Base-by-base conservation (phyloP, 768 basidiomycete genomes). In the Termitomyces sp. region DNA sequence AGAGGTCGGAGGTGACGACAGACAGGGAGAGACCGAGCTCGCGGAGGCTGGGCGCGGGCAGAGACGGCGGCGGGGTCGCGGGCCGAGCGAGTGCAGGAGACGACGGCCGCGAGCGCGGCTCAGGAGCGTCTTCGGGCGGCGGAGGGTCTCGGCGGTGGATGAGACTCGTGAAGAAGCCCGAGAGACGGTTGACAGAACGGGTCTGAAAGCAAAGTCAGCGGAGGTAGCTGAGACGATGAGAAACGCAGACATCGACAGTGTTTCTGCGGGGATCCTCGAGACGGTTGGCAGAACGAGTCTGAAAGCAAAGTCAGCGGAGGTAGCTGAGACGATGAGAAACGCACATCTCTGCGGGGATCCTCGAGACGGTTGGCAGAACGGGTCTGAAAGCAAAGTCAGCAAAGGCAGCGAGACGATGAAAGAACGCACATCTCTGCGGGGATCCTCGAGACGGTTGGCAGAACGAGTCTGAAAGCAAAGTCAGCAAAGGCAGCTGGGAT, bases 81-180 rank as follows among this genome's bases (percentile, higher is more conserved):
- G 86, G 73, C n/a, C 85, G 77, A 9, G 72, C 64, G 21, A 76
- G 76, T 0, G 68, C 59, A 9, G 88, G 85, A 4, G 88, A 87
- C 6, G 82, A 71, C 1, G 81, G 67, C 25, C 84, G 77, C 3
- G 83, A 81, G 1, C 69, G 70, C 21, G 71, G 60, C 53, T 73
- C 72, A 3, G 79, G 67, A 30, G 61, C 25, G 17, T 65, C 65
- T 54, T 76, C 79, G 34, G 67, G 70, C 19, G 72, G 65, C 14
- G 71, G 69, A 68, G 37, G 12, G 61, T 91, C 87, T 48, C 87
- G 80, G 55, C 90, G 82, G 65, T 88, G 84, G 6, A 93, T 88
- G 56, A 93, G 77, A 63, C 82, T 83, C 16, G 82, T 86, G 68
- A 92, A 85, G 71, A 93, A 93, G n/a, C 91, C 91, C 25, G 91